phyloP scores from a whole-genome alignment of 2,329 filamentous ascomycete genomes.

The Arthrobotrys sphaeroides region DNA sequence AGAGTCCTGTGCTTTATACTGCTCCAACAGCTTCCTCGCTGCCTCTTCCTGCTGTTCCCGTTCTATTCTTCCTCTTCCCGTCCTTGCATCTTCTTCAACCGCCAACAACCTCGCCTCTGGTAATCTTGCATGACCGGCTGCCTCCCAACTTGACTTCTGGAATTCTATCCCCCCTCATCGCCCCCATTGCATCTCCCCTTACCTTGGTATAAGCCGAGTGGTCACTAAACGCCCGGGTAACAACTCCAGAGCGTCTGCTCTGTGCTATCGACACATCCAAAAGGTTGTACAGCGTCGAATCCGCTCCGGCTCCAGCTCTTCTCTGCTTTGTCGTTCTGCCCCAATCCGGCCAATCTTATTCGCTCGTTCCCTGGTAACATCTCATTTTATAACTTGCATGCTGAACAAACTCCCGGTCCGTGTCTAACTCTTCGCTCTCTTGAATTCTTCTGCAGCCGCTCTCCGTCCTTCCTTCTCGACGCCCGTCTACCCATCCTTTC shows the following conservation, averaged over 20 bases:
- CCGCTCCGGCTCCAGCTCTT: slow-evolving; percentile 12
- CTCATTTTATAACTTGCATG: slow-evolving; percentile 39
- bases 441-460: background rate
- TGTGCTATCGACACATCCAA: background rate
- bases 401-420: slow-evolving; percentile 52
- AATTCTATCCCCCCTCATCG: background rate
- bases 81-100: background rate
- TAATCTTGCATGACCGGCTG: background rate
- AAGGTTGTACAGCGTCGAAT: slow-evolving; percentile 1
- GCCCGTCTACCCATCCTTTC: slow-evolving; percentile 9
- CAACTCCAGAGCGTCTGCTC: background rate
- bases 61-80: background rate
- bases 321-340: slow-evolving; percentile 21
- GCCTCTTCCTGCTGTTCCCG: background rate
- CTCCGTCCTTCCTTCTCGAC: slow-evolving; percentile 10
- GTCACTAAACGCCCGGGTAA: background rate
- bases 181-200: background rate
- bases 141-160: background rate
- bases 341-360: slow-evolving; percentile 52
- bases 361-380: slow-evolving; percentile 52
- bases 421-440: slow-evolving; percentile 20
- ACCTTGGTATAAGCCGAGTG: background rate
- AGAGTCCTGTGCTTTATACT: no score
- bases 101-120: background rate
- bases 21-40: background rate